Conservation (phyloP, 2,329 filamentous ascomycete species). For the Incumbomyces delicatus region DNA sequence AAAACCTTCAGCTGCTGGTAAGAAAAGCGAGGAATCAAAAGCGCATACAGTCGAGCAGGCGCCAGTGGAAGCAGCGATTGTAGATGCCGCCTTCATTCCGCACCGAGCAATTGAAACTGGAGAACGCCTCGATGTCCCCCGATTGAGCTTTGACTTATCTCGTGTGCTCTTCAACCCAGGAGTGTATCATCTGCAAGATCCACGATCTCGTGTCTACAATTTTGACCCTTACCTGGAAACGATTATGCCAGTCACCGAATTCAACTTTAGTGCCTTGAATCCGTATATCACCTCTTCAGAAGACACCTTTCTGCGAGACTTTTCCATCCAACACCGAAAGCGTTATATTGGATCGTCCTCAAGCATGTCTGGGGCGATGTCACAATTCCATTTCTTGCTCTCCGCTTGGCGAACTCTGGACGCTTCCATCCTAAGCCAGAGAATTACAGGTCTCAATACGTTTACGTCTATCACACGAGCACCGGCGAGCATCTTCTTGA, state of each 20-base stretch:
- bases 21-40: background rate
- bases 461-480: conserved; percentile 65
- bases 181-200: conserved; percentile 84
- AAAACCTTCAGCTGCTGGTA: too few relatives aligned
- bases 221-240: conserved; percentile 89
- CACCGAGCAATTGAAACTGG: conserved; percentile 2
- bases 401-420: conserved; percentile 73
- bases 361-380: conserved; percentile 80
- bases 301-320: conserved; percentile 52
- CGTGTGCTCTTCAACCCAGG: conserved; percentile 92
- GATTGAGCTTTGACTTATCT: conserved; percentile 51
- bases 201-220: conserved; percentile 79
- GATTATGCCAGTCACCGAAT: conserved; percentile 88
- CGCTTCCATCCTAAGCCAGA: conserved; percentile 50
- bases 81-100: background rate
- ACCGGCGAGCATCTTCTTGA: conserved; percentile 71
- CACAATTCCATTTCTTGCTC: conserved; percentile 87
- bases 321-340: conserved; percentile 57
- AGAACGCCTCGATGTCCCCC: conserved; percentile 13
- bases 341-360: conserved; percentile 94
- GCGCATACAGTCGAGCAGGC: background rate
- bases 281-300: conserved; percentile 86
- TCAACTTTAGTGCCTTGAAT: conserved; percentile 80
- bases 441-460: conserved; percentile 28
- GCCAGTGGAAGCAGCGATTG: background rate